These are phyloP conservation scores for Solanum sparsipilum DNA, from an alignment of 257 asterid genomes.

Conservation along the genomic window DNA sequence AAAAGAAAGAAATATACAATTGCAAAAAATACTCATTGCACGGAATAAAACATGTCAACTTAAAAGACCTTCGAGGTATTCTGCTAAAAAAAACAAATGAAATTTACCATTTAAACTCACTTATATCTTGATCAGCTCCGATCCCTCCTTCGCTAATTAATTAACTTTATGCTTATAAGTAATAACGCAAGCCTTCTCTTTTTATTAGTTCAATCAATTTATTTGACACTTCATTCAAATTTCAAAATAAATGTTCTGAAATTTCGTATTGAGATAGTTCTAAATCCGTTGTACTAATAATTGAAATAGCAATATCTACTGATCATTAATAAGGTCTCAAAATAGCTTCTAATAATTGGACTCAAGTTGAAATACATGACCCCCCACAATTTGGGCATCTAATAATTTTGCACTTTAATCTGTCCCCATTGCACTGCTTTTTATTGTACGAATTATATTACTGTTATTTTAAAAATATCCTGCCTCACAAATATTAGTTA, in stretches of 20 bases:
- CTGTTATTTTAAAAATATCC: not conserved
- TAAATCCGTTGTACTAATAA: not conserved
- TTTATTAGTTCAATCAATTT: too few species aligned
- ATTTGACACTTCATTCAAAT: too few species aligned
- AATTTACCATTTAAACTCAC: not conserved
- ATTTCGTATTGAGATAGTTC: not conserved
- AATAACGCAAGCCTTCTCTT: too few species aligned
- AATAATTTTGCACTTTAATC: not conserved
- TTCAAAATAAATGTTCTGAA: too few species aligned
- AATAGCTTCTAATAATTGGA: not conserved
- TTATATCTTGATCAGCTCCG: not conserved
- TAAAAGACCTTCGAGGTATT: too few species aligned
- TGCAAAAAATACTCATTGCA: not conserved
- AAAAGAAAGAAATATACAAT: too few species aligned
- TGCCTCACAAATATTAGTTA: not conserved
- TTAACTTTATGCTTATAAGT: too few species aligned
- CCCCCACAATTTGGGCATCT: not conserved
- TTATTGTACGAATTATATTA: not conserved
- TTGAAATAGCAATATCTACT: not conserved
- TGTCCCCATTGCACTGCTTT: not conserved
- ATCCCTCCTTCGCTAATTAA: too few species aligned
- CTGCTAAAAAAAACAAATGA: too few species aligned
- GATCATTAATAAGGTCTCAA: not conserved
- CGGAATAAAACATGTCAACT: too few species aligned
- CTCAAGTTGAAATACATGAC: not conserved